Percentiles rank a stretch among this genome's conserved stretches.
phyloP scores from a whole-genome alignment of 2,329 filamentous ascomycete species.

The Trichoderma semiorbis region DNA sequence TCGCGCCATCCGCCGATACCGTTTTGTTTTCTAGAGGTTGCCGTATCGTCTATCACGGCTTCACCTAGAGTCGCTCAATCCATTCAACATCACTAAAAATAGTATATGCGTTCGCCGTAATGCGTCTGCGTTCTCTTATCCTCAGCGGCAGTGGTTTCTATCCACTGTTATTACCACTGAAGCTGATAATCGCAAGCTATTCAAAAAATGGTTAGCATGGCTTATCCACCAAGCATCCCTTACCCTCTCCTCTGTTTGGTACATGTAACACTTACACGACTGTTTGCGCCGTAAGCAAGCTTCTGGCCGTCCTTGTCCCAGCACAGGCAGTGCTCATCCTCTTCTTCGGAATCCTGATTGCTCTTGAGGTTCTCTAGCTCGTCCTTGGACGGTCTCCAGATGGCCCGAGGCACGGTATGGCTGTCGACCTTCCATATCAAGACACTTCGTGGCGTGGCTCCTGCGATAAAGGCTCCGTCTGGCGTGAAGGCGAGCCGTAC shows the following conservation, averaged over 20 bases:
- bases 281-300: slow-evolving; percentile 62
- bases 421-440: slow-evolving; percentile 65
- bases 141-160: slow-evolving; percentile 21
- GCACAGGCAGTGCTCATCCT: slow-evolving; percentile 58
- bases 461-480: slow-evolving; percentile 60
- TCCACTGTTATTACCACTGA: slow-evolving; percentile 41
- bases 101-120: not conserved
- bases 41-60: not conserved
- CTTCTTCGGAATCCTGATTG: slow-evolving; percentile 43
- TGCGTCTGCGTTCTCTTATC: not conserved
- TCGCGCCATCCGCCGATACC: not conserved
- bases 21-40: not conserved
- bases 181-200: slow-evolving; percentile 51
- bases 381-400: slow-evolving; percentile 56
- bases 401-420: slow-evolving; percentile 54
- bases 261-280: slow-evolving; percentile 46
- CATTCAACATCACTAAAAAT: not conserved
- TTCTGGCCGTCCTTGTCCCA: slow-evolving; percentile 62
- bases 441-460: slow-evolving; percentile 55
- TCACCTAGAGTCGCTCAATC: not conserved
- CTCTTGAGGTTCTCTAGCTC: not conserved
- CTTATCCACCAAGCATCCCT: too few species aligned
- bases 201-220: not conserved
- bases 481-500: slow-evolving; percentile 60
- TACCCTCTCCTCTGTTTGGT: not conserved